Conservation (phyloP, 257 asterid species). For the Haberlea rhodopensis region DNA sequence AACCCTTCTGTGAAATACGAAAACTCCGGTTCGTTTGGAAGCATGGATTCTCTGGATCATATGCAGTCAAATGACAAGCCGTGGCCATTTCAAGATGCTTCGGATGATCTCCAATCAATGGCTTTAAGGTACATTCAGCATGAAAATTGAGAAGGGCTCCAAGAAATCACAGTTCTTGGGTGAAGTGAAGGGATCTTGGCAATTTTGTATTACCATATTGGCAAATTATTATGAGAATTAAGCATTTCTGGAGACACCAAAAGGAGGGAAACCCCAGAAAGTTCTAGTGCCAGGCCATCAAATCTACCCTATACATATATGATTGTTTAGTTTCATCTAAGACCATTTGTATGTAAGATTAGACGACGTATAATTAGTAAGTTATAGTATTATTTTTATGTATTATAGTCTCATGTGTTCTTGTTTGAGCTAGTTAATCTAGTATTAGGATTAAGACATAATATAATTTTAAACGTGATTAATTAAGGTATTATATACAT, state of each 20-base stretch:
- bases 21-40: conserved; percentile 21
- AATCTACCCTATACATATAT: background rate
- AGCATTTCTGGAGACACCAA: background rate
- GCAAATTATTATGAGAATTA: background rate
- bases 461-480: background rate
- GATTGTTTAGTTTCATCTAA: background rate
- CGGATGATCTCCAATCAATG: conserved; percentile 51
- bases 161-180: background rate
- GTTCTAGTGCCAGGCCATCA: background rate
- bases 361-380: background rate
- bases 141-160: background rate
- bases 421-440: background rate
- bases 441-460: background rate
- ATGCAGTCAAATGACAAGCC: conserved; percentile 32
- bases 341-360: background rate
- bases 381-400: background rate
- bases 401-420: background rate
- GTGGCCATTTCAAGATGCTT: conserved; percentile 36
- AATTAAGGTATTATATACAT: background rate
- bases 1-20: conserved; percentile 18
- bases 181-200: background rate
- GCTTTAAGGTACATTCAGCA: conserved; percentile 49
- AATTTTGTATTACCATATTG: background rate
- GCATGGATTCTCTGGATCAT: conserved; percentile 37
- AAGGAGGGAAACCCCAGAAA: background rate